Evolutionary conservation across 2,329 filamentous ascomycete genomes (phyloP), one percentile per base, ranked within the genome.

Genomic region (Botrytis tulipae): DNA sequence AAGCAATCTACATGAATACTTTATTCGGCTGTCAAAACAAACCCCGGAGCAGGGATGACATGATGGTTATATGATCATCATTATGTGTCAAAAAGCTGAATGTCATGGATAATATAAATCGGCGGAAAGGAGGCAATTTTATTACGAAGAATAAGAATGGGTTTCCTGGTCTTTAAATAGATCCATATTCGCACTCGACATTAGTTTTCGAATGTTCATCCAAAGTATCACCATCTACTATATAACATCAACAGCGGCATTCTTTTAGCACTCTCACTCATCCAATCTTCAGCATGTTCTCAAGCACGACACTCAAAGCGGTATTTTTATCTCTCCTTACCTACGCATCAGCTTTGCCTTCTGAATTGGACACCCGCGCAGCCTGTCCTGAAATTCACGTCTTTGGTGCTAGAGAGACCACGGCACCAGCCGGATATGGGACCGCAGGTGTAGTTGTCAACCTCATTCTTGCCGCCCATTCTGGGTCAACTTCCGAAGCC

Each of bases 401-500:
- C 73, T 87, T 87, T 73, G 86, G 86, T 32, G 86, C 86, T 8
- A 84, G 85, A 42, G 85, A 87, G 78, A 87, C 86, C 7, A 86
- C 84, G 0, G 85, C 78, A 12, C 73, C 84, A 1, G 76, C 82
- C 10, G 88, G 88, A 1, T 89, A 86, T 75, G 88, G 88, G 14
- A 84, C 86, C 0, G 82, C 86, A 3, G 82, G 82, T 35, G 66
- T 62, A 1, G 83, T 89, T 20, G 85, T 90, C 32, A 84, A 88
- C 75, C 80, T 84, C 72, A 83, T 89, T 59, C 80, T 84, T 4
- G 80, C 79, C 46, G 83, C 85, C 5, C 85, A 87, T 75, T 77
- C 86, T 0, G 87, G 86, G 0, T 81, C 87, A 0, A 88, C 86
- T 0, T 82, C 87, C 1, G 87, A 89, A 75, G 85, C 87, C 29